Conservation (phyloP, 2,329 filamentous ascomycete species). For the Aspergillus sp. region DNA sequence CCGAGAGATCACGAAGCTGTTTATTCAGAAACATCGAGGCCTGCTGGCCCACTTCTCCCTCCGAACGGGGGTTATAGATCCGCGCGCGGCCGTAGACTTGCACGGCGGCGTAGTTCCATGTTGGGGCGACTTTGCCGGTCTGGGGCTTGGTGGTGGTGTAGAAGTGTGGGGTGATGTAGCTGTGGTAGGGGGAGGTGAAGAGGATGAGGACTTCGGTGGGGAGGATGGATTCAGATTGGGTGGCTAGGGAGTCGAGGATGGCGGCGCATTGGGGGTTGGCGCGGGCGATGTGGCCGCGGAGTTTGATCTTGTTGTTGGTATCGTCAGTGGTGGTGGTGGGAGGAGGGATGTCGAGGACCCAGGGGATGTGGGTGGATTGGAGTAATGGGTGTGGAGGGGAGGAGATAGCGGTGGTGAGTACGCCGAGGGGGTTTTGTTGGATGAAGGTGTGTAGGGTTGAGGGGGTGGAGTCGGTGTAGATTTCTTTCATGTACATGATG, state of each 20-base stretch:
- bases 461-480: background rate
- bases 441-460: slow-evolving; percentile 54
- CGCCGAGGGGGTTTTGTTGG: slow-evolving; percentile 60
- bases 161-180: slow-evolving; percentile 70
- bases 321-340: slow-evolving; percentile 34
- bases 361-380: slow-evolving; percentile 64
- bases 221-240: slow-evolving; percentile 21
- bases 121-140: slow-evolving; percentile 68
- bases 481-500: background rate
- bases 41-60: slow-evolving; percentile 41
- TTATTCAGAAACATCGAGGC: slow-evolving; percentile 54
- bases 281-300: slow-evolving; percentile 65
- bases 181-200: slow-evolving; percentile 61
- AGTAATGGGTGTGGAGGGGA: slow-evolving; percentile 54
- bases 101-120: slow-evolving; percentile 69
- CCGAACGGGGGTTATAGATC: slow-evolving; percentile 52
- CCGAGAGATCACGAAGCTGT: slow-evolving; percentile 47
- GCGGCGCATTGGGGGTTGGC: slow-evolving; percentile 66
- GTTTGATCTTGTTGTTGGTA: slow-evolving; percentile 34
- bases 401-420: slow-evolving; percentile 63
- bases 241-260: slow-evolving; percentile 53
- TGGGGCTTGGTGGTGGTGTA: slow-evolving; percentile 66
- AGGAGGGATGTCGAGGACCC: slow-evolving; percentile 53
- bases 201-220: slow-evolving; percentile 61
- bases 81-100: slow-evolving; percentile 63